Evolutionary conservation across 495 filamentous ascomycete genomes (phyloP), one percentile per base, ranked within the genome.

Genomic region (Xylaria flabelliformis): DNA sequence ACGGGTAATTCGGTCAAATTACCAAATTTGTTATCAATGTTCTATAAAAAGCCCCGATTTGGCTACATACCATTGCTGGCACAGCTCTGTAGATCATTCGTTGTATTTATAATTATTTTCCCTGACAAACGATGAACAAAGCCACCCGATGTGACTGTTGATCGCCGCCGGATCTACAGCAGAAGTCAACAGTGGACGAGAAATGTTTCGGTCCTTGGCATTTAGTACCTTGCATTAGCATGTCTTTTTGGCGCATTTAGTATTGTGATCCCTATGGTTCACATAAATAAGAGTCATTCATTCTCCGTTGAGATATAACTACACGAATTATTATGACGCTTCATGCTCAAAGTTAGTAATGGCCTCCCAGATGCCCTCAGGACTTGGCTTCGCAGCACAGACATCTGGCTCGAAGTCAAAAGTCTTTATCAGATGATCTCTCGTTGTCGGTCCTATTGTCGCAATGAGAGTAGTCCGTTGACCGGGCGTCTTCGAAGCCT

Each of bases 361-460:
- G 17, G 85, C 93, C 67, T 89, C 82, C 74, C 86, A 88, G n/a
- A 98, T 79, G 10, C 94, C 94, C 76, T 97, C 91, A 4, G 94
- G 91, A 80, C 89, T 97, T 13, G 96, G 96, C 76, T 83, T 91
- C 76, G 85, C 86, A 21, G 96, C 93, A 79, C 91, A 95, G 46
- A 94, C 94, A 84, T 98, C 91, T 21, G 94, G 89, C 75, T 90
- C 85, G 74, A 91, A 90, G 10, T 83, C 90, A 81, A 94, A 94
- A 62, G 85, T 85, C 29, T 83, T 82, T 8, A 84, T 76, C 59
- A 99, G 81, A 82, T 93, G 88, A 78, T 92, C 91, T 67, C 91
- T 84, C 41, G 97, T 99, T 64, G 97, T 99, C 19, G 97, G 95
- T 32, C 96, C 96, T 81, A 99, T 99, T 3, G 93, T 95, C 15